phyloP scores from a whole-genome alignment of 2,329 filamentous ascomycete genomes.

The Triangularia setosa region DNA sequence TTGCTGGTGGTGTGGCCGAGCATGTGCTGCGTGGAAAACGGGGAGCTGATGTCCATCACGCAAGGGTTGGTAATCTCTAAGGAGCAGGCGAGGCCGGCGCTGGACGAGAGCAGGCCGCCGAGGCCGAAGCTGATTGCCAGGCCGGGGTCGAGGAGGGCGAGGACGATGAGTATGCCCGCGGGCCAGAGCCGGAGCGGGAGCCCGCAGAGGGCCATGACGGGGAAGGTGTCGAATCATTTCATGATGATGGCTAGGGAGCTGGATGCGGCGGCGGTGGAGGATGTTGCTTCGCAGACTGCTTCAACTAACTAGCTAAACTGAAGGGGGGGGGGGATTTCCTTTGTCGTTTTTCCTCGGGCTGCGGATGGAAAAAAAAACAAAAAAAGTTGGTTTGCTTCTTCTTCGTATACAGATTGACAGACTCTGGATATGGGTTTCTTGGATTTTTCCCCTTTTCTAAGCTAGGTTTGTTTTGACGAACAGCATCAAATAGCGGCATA shows the following conservation, averaged over 20 bases:
- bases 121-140: not conserved
- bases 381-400: not conserved
- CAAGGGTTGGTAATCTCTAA: constrained; percentile 35
- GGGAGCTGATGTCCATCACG: constrained; percentile 33
- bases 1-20: constrained; percentile 34
- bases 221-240: constrained; percentile 16
- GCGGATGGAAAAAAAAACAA: not conserved
- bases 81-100: constrained; percentile 31
- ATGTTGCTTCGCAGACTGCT: not conserved
- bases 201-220: constrained; percentile 10
- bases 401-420: constrained; percentile 32
- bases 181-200: constrained; percentile 22
- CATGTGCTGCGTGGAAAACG: constrained; percentile 33
- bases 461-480: not conserved
- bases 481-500: not conserved
- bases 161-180: constrained; percentile 25
- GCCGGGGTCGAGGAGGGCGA: constrained; percentile 22
- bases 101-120: constrained; percentile 22
- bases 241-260: constrained; percentile 12
- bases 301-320: not conserved
- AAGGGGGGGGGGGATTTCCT: too few relatives aligned
- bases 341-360: too few relatives aligned
- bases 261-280: not conserved
- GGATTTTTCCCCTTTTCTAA: not conserved
- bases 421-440: not conserved